Percentiles rank a stretch among this genome's conserved stretches.
Conservation (phyloP, 495 filamentous ascomycete genomes). For the Podospora appendiculata region DNA sequence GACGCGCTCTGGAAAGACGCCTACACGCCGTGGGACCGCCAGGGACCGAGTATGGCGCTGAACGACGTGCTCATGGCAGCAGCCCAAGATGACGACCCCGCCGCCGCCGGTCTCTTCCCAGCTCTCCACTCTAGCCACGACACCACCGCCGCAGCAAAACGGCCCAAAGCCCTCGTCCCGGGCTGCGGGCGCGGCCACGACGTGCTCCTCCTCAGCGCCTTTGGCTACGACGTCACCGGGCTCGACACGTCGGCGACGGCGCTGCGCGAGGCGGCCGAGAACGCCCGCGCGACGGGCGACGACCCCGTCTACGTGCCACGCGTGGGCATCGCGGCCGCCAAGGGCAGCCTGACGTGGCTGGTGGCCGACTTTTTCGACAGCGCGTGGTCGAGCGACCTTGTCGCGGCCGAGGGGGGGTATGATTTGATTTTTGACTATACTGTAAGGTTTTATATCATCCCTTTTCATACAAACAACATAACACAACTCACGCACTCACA, state of each 20-base stretch:
- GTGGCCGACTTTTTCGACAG: slow-evolving; percentile 67
- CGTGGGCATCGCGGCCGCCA: not conserved
- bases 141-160: not conserved
- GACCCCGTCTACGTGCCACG: not conserved
- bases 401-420: slow-evolving; percentile 37
- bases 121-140: slow-evolving; percentile 18
- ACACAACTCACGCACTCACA: too few relatives aligned
- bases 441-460: slow-evolving; percentile 34
- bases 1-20: slow-evolving; percentile 56
- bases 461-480: too few relatives aligned
- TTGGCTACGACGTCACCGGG: slow-evolving; percentile 67
- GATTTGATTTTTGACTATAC: slow-evolving; percentile 85
- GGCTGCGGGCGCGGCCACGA: slow-evolving; percentile 76
- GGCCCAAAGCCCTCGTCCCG: slow-evolving; percentile 51
- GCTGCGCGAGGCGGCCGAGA: slow-evolving; percentile 47
- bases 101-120: slow-evolving; percentile 23
- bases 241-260: slow-evolving; percentile 52
- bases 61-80: slow-evolving; percentile 45
- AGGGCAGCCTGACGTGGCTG: slow-evolving; percentile 53
- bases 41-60: slow-evolving; percentile 59
- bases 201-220: slow-evolving; percentile 59
- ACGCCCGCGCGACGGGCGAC: slow-evolving; percentile 24
- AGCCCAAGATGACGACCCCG: slow-evolving; percentile 29
- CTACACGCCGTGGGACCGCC: slow-evolving; percentile 63
- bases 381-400: slow-evolving; percentile 32